Evolutionary conservation across 306 rosid species (phyloP).

Genomic region (Prunus davidiana): DNA sequence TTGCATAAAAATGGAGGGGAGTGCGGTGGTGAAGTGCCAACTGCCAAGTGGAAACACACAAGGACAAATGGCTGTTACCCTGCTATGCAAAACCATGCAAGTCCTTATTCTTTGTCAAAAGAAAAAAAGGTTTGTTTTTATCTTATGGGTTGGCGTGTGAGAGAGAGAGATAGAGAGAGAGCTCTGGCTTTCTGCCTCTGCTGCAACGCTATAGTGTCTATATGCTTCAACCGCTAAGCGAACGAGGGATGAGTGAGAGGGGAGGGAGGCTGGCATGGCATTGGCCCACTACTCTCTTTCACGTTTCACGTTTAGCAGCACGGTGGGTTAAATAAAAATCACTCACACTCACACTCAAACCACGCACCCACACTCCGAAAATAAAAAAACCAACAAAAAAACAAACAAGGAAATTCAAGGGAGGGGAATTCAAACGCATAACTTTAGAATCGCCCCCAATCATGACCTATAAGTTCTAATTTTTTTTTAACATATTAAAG

Average conservation of each 20-base stretch:
- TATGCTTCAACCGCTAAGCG: slow-evolving; percentile 31
- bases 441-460: too few relatives aligned
- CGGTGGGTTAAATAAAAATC: too few relatives aligned
- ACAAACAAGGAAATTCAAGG: too few relatives aligned
- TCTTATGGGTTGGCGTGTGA: too few relatives aligned
- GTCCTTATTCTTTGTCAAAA: background rate
- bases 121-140: too few relatives aligned
- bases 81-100: background rate
- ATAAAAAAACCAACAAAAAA: too few relatives aligned
- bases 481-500: too few relatives aligned
- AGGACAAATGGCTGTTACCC: background rate
- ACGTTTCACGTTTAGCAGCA: background rate
- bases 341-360: too few relatives aligned
- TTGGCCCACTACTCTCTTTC: background rate
- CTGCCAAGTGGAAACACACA: background rate
- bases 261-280: background rate
- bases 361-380: background rate
- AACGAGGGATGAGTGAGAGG: slow-evolving; percentile 19
- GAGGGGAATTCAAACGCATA: too few relatives aligned
- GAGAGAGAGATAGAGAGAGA: too few relatives aligned
- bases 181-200: too few relatives aligned
- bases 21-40: background rate
- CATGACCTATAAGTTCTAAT: too few relatives aligned
- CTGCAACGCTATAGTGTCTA: background rate
- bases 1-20: background rate